These are phyloP conservation scores for Ramaria rubella DNA, from an alignment of 768 basidiomycete species.

Conservation along the genomic window DNA sequence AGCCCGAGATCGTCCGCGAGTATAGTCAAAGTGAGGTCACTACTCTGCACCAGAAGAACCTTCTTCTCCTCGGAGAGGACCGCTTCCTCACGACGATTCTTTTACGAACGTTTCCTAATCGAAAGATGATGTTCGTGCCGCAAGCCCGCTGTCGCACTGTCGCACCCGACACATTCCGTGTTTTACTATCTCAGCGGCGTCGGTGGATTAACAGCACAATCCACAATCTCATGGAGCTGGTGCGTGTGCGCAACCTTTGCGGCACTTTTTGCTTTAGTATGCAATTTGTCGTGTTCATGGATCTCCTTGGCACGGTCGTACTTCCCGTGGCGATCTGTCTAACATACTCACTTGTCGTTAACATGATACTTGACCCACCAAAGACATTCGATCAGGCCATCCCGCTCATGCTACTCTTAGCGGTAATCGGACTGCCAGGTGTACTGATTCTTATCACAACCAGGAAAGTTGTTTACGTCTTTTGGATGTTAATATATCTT, in stretches of 20 bases:
- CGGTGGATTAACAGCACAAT: conserved; percentile 99
- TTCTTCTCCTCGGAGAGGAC: conserved; percentile 94
- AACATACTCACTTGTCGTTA: conserved; percentile 82
- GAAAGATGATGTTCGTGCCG: conserved; percentile 99
- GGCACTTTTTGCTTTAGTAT: conserved; percentile 99
- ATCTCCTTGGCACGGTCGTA: conserved; percentile 84
- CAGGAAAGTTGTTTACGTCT: conserved; percentile 88
- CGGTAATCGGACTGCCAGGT: conserved; percentile 90
- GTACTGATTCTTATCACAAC: conserved; percentile 92
- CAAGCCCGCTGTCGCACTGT: conserved; percentile 93
- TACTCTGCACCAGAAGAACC: conserved; percentile 96
- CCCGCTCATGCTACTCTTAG: conserved; percentile 79
- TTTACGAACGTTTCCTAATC: conserved; percentile 92
- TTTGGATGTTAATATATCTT: conserved; percentile 97
- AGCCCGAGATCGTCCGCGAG: conserved; percentile 95
- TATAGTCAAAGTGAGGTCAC: conserved; percentile 93
- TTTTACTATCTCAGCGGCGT: conserved; percentile 92
- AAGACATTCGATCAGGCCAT: conserved; percentile 86
- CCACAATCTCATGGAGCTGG: conserved; percentile 98
- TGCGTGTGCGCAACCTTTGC: conserved; percentile 92
- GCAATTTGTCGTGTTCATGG: conserved; percentile 99
- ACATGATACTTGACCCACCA: conserved; percentile 75
- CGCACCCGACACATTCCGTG: conserved; percentile 89
- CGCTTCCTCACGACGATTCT: conserved; percentile 97
- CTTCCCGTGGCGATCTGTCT: conserved; percentile 90